A percentile compares a stretch with the other conserved stretches of the same genome.
Evolutionary conservation across 208 protist genomes (phyloP).

Genomic region (Giardia muris): DNA sequence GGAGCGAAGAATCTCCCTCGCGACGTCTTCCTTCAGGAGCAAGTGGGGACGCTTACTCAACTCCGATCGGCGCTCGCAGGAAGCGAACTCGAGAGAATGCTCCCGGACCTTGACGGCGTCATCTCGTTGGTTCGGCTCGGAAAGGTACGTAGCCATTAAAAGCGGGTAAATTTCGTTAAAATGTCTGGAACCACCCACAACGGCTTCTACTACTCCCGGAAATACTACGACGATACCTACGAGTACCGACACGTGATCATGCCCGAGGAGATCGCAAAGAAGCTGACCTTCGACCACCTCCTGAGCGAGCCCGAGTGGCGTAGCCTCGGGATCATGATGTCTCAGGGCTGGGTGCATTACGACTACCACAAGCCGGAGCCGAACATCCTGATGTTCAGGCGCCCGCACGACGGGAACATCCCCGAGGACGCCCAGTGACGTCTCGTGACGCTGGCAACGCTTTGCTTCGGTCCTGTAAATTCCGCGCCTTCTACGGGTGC

Average conservation of each 20-base stretch:
- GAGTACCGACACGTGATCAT: constrained; percentile 32
- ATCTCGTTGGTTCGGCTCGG: too few species aligned
- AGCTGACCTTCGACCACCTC: background rate
- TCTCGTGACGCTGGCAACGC: too few species aligned
- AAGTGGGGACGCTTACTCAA: too few species aligned
- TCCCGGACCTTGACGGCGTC: too few species aligned
- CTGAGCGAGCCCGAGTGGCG: constrained; percentile 27
- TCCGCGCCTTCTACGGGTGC: too few species aligned
- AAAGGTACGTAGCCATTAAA: too few species aligned
- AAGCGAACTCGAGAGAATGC: too few species aligned
- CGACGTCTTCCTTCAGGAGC: background rate
- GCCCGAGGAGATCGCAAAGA: background rate
- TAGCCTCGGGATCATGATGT: constrained; percentile 15
- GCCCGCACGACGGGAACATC: constrained; percentile 16
- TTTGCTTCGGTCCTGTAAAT: too few species aligned
- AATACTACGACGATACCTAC: constrained; percentile 31
- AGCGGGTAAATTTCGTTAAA: too few species aligned
- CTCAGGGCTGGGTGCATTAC: constrained; percentile 30
- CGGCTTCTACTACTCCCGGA: constrained; percentile 30
- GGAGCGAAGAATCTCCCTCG: background rate
- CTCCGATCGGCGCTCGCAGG: too few species aligned
- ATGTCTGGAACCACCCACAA: constrained; percentile 9
- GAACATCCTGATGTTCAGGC: constrained; percentile 30
- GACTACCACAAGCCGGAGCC: constrained; percentile 33
- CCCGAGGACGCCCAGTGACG: constrained; percentile 7